A percentile compares a stretch with the other conserved stretches of the same genome.
Evolutionary conservation across 192 early-diverging fungal species (phyloP).

Genomic region (Spizellomyces punctatus): DNA sequence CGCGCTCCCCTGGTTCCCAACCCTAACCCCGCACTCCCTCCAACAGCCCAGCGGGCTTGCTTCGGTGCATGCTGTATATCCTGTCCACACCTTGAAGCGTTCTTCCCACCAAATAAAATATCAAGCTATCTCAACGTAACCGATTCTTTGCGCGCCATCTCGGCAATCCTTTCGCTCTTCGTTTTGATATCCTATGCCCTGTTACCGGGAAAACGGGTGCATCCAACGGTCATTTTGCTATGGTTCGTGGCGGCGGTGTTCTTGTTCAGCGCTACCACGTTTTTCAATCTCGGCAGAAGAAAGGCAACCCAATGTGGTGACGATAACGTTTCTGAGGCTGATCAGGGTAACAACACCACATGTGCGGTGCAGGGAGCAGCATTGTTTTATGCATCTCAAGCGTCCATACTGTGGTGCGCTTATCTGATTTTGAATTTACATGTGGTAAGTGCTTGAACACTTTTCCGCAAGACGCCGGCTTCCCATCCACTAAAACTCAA

Average conservation of each 20-base stretch:
- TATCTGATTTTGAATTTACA: neutral
- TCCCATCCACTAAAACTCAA: neutral
- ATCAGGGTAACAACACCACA: constrained; percentile 3
- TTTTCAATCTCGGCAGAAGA: constrained; percentile 11
- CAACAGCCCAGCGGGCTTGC: neutral
- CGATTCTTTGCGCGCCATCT: constrained; percentile 14
- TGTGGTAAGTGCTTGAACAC: neutral
- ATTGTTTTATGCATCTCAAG: neutral
- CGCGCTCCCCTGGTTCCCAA: constrained; percentile 7
- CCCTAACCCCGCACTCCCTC: constrained; percentile 1
- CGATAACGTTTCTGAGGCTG: constrained; percentile 5
- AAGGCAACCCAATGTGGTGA: constrained; percentile 8
- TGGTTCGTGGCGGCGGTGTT: constrained; percentile 11
- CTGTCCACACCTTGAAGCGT: constrained; percentile 5
- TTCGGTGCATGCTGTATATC: constrained; percentile 17
- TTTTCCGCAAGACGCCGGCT: neutral
- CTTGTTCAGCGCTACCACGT: neutral
- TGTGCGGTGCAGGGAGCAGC: constrained; percentile 14
- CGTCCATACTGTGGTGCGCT: neutral
- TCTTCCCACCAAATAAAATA: constrained; percentile 13
- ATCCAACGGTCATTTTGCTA: neutral
- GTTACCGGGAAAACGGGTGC: neutral
- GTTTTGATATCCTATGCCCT: constrained; percentile 9
- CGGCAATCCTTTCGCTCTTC: constrained; percentile 6
- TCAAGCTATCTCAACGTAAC: constrained; percentile 1